Base-by-base conservation (phyloP, 345 rosid species). In the Pugionium dolabratum region DNA sequence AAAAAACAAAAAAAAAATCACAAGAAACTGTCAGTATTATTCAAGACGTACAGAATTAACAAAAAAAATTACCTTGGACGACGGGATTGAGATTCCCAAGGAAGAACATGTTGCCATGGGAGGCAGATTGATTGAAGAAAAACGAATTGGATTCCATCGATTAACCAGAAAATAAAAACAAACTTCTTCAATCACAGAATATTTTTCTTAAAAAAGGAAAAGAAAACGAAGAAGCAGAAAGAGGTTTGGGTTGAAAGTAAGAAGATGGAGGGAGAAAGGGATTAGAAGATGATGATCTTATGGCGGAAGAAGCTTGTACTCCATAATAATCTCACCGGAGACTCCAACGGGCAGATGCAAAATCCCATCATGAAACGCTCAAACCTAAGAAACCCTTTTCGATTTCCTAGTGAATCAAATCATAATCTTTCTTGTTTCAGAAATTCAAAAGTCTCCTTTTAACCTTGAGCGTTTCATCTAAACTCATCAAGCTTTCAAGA, bases 301-400 rank as follows among this genome's bases (percentile, higher is more conserved):
- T 92, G 98, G 64, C 98, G 98, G 59, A 92, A 92, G 84, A 92
- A 92, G 79, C 98, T 92, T 0, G 98, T 89, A 47, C 82, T 92
- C 98, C 98, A 92, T 40, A 92, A 80, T 64, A 89, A 67, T 88
- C 96, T 92, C 55, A 95, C 91, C 58, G 98, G 95, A 43, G 86
- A 82, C 55, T 80, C 93, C 64, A 92, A 67, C 36, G 91, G 95
- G 46, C 89, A 89, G 42, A 86, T 78, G 62, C 91, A 87, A 82
- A 70, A 81, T 75, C 97, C 98, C 98, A 92, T 92, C 91, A 86
- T 72, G 4, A 66, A 56, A 53, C 2, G 2, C 76, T 27, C 18
- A 6, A 34, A 66, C 3, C 34, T 1, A 1, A 27, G 3, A 1
- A 1, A 27, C 2, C 59, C 39, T 48, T 28, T 2, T 11, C 1